Evolutionary conservation across 352 stramenopile species (phyloP).

Genomic region (Thalassiosira hispida): DNA sequence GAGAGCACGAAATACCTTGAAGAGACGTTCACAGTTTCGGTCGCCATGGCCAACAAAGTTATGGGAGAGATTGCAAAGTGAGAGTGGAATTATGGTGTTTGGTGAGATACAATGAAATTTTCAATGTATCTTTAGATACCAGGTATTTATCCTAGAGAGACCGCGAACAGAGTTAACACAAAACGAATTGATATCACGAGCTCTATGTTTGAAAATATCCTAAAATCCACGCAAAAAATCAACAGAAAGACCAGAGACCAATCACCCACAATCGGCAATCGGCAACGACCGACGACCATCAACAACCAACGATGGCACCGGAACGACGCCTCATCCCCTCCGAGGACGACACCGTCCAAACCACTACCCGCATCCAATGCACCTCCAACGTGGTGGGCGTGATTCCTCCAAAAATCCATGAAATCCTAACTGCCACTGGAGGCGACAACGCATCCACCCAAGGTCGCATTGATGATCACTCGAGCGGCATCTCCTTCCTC

Average conservation of each 20-base stretch:
- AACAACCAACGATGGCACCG: background rate
- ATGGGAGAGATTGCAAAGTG: too few relatives aligned
- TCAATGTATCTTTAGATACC: too few relatives aligned
- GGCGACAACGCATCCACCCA: background rate
- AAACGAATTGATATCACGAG: too few relatives aligned
- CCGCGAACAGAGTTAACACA: too few relatives aligned
- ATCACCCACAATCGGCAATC: too few relatives aligned
- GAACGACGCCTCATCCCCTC: conserved; percentile 41
- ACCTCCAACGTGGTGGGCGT: conserved; percentile 39
- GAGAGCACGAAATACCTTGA: conserved; percentile 36
- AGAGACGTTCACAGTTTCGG: conserved; percentile 24
- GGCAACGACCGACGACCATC: too few relatives aligned
- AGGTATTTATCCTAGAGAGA: too few relatives aligned
- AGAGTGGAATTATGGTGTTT: too few relatives aligned
- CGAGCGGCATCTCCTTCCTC: conserved; percentile 15
- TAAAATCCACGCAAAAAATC: too few relatives aligned
- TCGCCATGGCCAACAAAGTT: background rate
- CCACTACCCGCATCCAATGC: conserved; percentile 12
- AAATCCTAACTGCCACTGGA: conserved; percentile 1
- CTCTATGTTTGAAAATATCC: too few relatives aligned
- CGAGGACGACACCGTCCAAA: conserved; percentile 6
- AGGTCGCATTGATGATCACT: conserved; percentile 11
- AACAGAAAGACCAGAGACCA: too few relatives aligned
- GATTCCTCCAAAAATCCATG: conserved; percentile 29
- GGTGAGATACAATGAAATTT: too few relatives aligned